These are phyloP conservation scores for Malassezia yamatoensis DNA, from an alignment of 1,284 basidiomycete species.

Conservation along the genomic window DNA sequence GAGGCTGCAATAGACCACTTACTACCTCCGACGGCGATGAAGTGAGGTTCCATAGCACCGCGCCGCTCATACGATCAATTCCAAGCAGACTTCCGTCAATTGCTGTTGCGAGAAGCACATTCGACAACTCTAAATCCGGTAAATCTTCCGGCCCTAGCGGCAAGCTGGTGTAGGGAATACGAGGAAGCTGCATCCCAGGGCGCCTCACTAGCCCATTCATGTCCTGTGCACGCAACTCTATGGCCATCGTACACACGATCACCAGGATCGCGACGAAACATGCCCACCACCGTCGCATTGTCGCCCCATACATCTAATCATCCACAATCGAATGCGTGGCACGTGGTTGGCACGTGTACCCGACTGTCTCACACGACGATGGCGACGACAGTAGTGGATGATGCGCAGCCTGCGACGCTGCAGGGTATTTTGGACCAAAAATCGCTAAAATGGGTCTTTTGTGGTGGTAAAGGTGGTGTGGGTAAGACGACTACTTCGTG, in stretches of 20 bases:
- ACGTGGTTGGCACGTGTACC: conserved; percentile 2
- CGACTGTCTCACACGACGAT: background rate
- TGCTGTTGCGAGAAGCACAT: conserved; percentile 70
- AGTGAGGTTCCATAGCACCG: conserved; percentile 28
- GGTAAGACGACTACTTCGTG: conserved; percentile 47
- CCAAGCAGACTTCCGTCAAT: conserved; percentile 85
- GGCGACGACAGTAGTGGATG: conserved; percentile 24
- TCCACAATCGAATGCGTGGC: too few species aligned
- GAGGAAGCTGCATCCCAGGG: background rate
- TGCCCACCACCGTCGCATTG: conserved; percentile 3
- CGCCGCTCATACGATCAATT: conserved; percentile 66
- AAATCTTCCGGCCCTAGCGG: conserved; percentile 3
- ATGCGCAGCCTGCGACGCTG: conserved; percentile 35
- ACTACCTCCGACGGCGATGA: conserved; percentile 16
- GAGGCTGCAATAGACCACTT: conserved; percentile 21
- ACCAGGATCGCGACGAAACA: background rate
- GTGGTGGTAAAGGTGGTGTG: conserved; percentile 47
- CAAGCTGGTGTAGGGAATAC: conserved; percentile 8
- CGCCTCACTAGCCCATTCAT: background rate
- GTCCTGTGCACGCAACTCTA: background rate
- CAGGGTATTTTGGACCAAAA: conserved; percentile 46
- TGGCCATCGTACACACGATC: background rate
- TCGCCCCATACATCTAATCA: background rate
- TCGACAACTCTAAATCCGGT: conserved; percentile 57
- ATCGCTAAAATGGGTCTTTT: conserved; percentile 47